A percentile compares a stretch with the other conserved stretches of the same genome.
Conservation (phyloP, 2,329 filamentous ascomycete species). For the Rachicladosporium sp. region DNA sequence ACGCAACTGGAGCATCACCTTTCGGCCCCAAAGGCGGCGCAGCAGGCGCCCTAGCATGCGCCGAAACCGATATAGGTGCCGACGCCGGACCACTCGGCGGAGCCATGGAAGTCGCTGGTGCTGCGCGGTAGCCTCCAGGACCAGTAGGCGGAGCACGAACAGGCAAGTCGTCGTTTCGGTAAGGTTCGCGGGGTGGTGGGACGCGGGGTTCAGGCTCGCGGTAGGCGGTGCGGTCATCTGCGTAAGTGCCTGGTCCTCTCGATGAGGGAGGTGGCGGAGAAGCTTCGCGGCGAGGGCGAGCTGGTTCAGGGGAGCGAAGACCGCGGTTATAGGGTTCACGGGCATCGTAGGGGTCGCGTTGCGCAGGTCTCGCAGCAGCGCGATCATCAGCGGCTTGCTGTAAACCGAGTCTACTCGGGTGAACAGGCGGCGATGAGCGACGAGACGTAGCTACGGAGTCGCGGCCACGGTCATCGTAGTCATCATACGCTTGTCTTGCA, state of each 20-base stretch:
- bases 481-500: conserved; percentile 21
- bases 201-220: conserved; percentile 11
- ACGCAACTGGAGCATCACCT: conserved; percentile 14
- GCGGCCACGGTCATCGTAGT: conserved; percentile 39
- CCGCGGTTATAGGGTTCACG: conserved; percentile 7
- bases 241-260: conserved; percentile 18
- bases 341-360: conserved; percentile 10
- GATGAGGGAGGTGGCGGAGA: conserved; percentile 21
- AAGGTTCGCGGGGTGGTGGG: conserved; percentile 18
- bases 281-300: conserved; percentile 10
- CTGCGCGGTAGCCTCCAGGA: conserved; percentile 12
- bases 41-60: conserved; percentile 12
- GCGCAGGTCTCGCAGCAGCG: conserved; percentile 8
- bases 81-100: conserved; percentile 22
- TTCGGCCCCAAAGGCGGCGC: conserved; percentile 20
- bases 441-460: conserved; percentile 47
- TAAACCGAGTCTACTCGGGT: conserved; percentile 40
- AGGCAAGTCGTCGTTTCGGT: conserved; percentile 15
- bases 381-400: conserved; percentile 21
- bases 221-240: conserved; percentile 11
- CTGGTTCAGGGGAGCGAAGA: conserved; percentile 13
- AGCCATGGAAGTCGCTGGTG: conserved; percentile 11
- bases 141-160: conserved; percentile 18
- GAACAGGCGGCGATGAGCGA: conserved; percentile 48
- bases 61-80: conserved; percentile 11